Evolutionary conservation across 192 early-diverging fungal genomes (phyloP).

Genomic region (Linnemannia hyalina): DNA sequence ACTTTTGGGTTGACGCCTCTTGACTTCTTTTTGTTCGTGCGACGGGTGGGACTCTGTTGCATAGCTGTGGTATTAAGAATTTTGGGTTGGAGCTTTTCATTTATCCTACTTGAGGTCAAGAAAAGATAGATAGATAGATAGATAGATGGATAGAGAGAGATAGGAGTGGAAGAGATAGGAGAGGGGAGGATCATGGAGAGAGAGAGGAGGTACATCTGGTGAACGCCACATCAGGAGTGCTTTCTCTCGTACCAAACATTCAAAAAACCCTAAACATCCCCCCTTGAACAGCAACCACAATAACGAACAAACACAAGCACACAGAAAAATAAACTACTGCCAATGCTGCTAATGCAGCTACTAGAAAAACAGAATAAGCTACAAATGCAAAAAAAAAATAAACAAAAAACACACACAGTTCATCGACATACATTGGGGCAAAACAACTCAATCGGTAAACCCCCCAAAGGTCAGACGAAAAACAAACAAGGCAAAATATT

Average conservation of each 20-base stretch:
- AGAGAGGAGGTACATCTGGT: background rate
- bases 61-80: background rate
- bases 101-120: background rate
- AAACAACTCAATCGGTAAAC: background rate
- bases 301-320: background rate
- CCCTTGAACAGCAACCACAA: background rate
- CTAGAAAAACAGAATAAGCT: background rate
- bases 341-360: background rate
- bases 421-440: background rate
- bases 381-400: background rate
- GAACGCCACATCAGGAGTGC: background rate
- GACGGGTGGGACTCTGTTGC: background rate
- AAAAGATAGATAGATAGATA: background rate
- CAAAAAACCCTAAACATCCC: background rate
- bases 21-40: background rate
- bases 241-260: background rate
- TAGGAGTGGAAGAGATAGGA: background rate
- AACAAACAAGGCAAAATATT: background rate
- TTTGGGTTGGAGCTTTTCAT: too few species aligned
- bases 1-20: background rate
- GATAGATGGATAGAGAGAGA: background rate
- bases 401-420: background rate
- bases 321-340: background rate
- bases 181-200: background rate
- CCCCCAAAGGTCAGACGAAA: background rate